Percentiles rank a stretch among this genome's conserved stretches.
phyloP scores from a whole-genome alignment of 345 rosid species.

The Schrenkiella parvula region DNA sequence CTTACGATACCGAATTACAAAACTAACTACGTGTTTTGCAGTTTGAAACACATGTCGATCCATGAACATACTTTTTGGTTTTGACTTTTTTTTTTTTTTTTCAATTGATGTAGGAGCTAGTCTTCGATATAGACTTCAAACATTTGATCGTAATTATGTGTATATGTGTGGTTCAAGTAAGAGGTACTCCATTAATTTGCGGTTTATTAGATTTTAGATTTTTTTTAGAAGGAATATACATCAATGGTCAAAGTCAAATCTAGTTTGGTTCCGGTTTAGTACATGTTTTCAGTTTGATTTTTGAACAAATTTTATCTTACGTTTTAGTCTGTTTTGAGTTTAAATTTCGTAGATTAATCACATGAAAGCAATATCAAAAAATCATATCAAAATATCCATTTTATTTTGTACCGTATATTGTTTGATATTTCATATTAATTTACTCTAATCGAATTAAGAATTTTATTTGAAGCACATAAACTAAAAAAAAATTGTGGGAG shows the following conservation, averaged over 20 bases:
- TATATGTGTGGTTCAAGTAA: background rate
- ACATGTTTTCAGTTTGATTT: background rate
- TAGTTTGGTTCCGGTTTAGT: background rate
- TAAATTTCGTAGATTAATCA: background rate
- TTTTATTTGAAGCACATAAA: background rate
- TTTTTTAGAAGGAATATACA: background rate
- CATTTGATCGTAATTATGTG: background rate
- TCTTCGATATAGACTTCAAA: background rate
- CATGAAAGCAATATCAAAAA: background rate
- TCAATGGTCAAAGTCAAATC: background rate
- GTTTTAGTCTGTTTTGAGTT: background rate
- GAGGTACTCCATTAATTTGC: background rate
- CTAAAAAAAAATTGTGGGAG: background rate
- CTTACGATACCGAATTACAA: slow-evolving; percentile 5
- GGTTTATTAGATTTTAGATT: background rate
- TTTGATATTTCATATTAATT: background rate
- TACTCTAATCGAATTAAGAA: background rate
- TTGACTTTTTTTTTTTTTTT: background rate
- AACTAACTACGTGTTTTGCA: slow-evolving; percentile 20
- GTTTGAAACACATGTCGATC: slow-evolving; percentile 18
- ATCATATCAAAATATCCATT: background rate
- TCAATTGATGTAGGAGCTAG: no score
- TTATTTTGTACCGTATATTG: background rate
- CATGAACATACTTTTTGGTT: background rate
- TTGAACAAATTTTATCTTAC: background rate